Base-by-base conservation (phyloP, 805 yeast genomes). In the Yamadazyma ubonensis region DNA sequence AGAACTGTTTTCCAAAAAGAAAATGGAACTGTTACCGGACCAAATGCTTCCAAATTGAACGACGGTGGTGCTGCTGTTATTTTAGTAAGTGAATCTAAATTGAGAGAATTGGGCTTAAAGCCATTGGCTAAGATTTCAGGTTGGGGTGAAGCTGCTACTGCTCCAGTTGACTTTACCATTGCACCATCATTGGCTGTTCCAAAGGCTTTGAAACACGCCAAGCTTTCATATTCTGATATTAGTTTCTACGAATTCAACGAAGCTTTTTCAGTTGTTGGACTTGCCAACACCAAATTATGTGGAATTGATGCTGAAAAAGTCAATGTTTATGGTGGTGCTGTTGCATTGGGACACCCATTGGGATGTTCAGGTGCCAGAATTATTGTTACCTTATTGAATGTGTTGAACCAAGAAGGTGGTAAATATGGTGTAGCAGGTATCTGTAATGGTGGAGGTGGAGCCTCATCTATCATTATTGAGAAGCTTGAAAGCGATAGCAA, bases 401-500 rank as follows among this genome's bases (percentile, higher is more conserved):
- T 90, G 12, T 78, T 93, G 59, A 51, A 66, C 27, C 96, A 91
- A 71, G 98, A 93, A 73, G 70, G 68, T 44, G 74, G 74, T 47
- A 87, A 83, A 70, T 65, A 81, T 52, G 99, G 99, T 63, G 88
- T 81, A 51, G 97, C 96, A 55, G 96, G 88, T 63, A 83, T 93
- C 60, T 93, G 99, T 77, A 93, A 93, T 66, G 99, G 99, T 73
- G 99, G 99, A 58, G 99, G 99, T 63, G 99, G 99, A 62, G 98
- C 97, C 36, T 84, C 96, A 41, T 83, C 98, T 18, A 73, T 93
- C 55, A 87, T 93, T 46, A 78, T 93, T 55, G 96, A 90, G 72
- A 79, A 73, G 55, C 57, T 79, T 31, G 68, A 59, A 29, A 49
- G 49, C 33, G 67, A 62, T 38, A 53, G 58, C 37, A 67, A 67